Percentiles rank a stretch among this genome's conserved stretches.
Conservation (phyloP, 768 basidiomycete genomes). For the Suillus alpinus region DNA sequence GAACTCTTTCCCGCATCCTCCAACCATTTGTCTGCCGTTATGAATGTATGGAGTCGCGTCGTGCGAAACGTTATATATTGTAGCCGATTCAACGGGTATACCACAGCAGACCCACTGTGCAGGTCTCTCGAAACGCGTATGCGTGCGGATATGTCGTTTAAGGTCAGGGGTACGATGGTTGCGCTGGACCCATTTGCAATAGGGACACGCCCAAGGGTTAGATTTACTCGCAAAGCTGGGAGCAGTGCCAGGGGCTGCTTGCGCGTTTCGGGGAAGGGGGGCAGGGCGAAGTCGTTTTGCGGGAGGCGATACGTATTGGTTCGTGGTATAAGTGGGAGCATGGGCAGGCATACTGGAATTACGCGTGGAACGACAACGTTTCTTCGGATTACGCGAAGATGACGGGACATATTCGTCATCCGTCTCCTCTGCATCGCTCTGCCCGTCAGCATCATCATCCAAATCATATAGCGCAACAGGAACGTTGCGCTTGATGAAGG, state of each 20-base stretch:
- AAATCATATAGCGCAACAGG: conserved; percentile 7
- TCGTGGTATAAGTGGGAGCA: not conserved
- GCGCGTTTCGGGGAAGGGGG: conserved; percentile 45
- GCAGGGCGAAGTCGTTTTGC: conserved; percentile 30
- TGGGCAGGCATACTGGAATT: not conserved
- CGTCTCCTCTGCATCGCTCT: conserved; percentile 37
- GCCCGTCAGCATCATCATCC: conserved; percentile 32
- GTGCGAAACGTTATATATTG: conserved; percentile 17
- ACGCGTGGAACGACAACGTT: conserved; percentile 28
- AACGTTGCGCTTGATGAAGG: conserved; percentile 2
- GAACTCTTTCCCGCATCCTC: conserved; percentile 38
- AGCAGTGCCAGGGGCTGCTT: conserved; percentile 29
- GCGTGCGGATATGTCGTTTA: conserved; percentile 56
- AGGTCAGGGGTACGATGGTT: conserved; percentile 57
- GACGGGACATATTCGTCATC: conserved; percentile 49
- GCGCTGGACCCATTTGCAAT: conserved; percentile 45
- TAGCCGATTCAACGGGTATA: conserved; percentile 25
- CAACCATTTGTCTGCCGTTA: conserved; percentile 30
- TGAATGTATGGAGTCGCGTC: conserved; percentile 24
- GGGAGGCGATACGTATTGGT: conserved; percentile 3
- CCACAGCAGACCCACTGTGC: conserved; percentile 40
- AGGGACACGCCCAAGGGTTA: conserved; percentile 44
- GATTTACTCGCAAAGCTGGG: conserved; percentile 20
- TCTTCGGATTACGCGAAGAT: conserved; percentile 29
- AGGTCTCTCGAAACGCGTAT: conserved; percentile 36